Base-by-base conservation (phyloP, 2,329 filamentous ascomycete species). In the Fusarium incarnatum region DNA sequence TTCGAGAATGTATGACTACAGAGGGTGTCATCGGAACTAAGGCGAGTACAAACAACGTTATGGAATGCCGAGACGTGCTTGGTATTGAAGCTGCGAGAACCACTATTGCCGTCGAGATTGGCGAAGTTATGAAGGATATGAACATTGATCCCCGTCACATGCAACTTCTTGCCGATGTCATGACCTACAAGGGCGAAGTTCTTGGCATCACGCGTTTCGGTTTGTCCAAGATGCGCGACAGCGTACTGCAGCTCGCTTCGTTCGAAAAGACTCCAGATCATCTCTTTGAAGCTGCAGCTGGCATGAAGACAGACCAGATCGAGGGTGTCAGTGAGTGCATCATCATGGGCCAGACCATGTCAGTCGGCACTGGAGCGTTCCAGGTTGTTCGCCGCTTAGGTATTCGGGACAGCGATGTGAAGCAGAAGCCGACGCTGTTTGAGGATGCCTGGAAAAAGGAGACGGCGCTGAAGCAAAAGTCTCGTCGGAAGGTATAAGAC, bases 261-360 rank as follows among this genome's bases (percentile, higher is more conserved):
- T 99, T 99, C 77, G 96, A 99, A 82, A 98, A 98, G 87, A 99
- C 96, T 48, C 94, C 96, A 0, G 96, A 99, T 78, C 96, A 99
- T 81, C 82, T 99, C 42, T 99, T 99, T 76, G 95, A 98, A 69
- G 96, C 96, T 5, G 96, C 94, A 9, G 92, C 94, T 8, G 90
- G 91, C 60, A 97, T 97, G 86, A 98, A 98, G 84, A 91, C 89
- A 28, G 96, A 99, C 81, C 86, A 88, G 68, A 97, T 99, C 65
- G 93, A 97, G 79, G 96, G 96, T 75, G 96, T 99, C 12, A 93
- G 89, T 58, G 96, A 99, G 82, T 97, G 94, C 81, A 98, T 99
- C 77, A 99, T 99, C 78, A 96, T 98, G 91, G 96, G 96, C 18
- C 95, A 98, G 85, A 94, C 91, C 44, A 97, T 98, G 88, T 88